Evolutionary conservation across 306 rosid genomes (phyloP).

Genomic region (Pyrus pyrifolia): DNA sequence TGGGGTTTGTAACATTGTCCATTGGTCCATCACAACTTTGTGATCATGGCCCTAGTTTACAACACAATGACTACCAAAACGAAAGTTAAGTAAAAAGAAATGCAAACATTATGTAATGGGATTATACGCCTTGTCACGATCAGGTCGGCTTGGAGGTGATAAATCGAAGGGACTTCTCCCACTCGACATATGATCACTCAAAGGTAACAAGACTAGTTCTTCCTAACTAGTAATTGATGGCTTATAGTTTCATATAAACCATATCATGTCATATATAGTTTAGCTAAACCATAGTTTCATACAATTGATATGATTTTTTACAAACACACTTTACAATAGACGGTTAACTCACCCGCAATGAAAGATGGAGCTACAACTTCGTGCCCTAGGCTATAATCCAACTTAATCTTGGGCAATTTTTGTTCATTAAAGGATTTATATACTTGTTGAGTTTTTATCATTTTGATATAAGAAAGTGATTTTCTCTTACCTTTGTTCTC

Average conservation of each 20-base stretch:
- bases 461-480: too few relatives aligned
- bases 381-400: too few relatives aligned
- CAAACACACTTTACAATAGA: too few relatives aligned
- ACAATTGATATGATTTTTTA: too few relatives aligned
- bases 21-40: background rate
- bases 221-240: background rate
- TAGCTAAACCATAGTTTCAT: too few relatives aligned
- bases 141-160: background rate
- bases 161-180: background rate
- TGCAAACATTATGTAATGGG: conserved; percentile 8
- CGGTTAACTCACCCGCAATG: too few relatives aligned
- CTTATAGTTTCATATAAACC: background rate
- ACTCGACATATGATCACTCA: background rate
- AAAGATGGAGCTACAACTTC: too few relatives aligned
- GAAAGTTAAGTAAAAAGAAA: conserved; percentile 5
- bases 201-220: background rate
- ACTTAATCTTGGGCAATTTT: too few relatives aligned
- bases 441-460: too few relatives aligned
- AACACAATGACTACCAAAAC: conserved; percentile 4
- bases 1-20: conserved; percentile 19
- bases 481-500: too few relatives aligned
- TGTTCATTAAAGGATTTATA: too few relatives aligned
- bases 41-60: conserved; percentile 11
- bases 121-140: conserved; percentile 4
- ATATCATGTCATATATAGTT: too few relatives aligned